Evolutionary conservation across 2,329 filamentous ascomycete species (phyloP).

Genomic region (Biscogniauxia sp.): DNA sequence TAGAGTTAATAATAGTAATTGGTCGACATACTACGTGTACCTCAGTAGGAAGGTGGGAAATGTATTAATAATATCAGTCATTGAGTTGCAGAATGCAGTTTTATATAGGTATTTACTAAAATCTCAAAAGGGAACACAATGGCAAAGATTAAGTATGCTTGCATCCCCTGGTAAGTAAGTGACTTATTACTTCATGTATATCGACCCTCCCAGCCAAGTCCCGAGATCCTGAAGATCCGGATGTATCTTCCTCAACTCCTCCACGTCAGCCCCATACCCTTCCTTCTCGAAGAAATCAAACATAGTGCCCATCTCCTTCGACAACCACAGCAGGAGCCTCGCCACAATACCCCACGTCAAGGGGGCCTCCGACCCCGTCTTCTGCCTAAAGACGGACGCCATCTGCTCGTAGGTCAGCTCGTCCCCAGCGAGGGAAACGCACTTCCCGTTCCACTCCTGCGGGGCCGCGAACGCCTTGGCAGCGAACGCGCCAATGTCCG

Average conservation of each 20-base stretch:
- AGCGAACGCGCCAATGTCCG: not conserved
- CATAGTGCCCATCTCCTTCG: conserved; percentile 5
- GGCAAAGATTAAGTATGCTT: no score
- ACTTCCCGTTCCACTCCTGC: not conserved
- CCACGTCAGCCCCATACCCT: conserved; percentile 3
- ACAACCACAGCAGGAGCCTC: not conserved
- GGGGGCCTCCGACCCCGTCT: not conserved
- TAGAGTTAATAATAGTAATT: no score
- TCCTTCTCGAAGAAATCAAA: conserved; percentile 3
- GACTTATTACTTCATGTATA: no score
- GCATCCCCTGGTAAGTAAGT: no score
- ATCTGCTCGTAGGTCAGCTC: not conserved
- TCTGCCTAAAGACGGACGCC: not conserved
- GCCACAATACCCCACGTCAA: not conserved
- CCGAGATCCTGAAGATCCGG: not conserved
- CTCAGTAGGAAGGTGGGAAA: no score
- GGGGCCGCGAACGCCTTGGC: not conserved
- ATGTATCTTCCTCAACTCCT: not conserved
- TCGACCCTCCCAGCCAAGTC: conserved; percentile 1
- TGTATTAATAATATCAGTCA: no score
- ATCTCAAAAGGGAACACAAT: no score
- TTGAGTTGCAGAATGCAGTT: no score
- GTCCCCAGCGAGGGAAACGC: not conserved
- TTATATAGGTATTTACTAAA: no score
- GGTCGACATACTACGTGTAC: no score